Conservation (phyloP, 306 rosid species). For the Spatholobus suberectus region DNA sequence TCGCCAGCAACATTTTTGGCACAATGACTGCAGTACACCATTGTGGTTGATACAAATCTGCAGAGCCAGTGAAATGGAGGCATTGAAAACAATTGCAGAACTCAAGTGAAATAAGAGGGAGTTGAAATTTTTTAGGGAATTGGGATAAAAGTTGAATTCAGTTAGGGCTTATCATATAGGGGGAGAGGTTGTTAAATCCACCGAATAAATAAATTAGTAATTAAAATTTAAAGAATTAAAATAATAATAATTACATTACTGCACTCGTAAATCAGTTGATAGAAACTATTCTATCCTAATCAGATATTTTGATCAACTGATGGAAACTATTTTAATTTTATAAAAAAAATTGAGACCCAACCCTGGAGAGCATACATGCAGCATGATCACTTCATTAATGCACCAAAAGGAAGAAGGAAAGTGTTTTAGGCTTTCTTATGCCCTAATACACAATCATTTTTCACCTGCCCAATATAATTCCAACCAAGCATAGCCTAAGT, state of each 20-base stretch:
- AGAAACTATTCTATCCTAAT: background rate
- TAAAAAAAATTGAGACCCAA: background rate
- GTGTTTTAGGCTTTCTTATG: background rate
- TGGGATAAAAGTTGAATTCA: background rate
- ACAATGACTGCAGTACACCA: slow-evolving; percentile 41
- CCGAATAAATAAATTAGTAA: background rate
- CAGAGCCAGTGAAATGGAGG: background rate
- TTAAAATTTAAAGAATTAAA: background rate
- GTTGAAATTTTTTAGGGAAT: background rate
- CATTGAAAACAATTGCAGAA: background rate
- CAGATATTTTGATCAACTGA: background rate
- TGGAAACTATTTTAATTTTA: background rate
- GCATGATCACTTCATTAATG: slow-evolving; percentile 6
- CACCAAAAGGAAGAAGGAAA: background rate
- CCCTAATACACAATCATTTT: background rate
- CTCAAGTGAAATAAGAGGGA: background rate
- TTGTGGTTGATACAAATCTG: background rate
- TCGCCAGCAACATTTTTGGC: background rate
- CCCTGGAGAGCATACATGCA: background rate
- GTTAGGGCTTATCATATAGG: background rate
- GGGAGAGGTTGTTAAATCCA: background rate
- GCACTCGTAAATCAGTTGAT: background rate
- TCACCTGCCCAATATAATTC: background rate
- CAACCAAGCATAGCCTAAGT: background rate
- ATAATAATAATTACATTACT: background rate